Conservation (phyloP, 495 filamentous ascomycete genomes). For the Penicillium pulvis region DNA sequence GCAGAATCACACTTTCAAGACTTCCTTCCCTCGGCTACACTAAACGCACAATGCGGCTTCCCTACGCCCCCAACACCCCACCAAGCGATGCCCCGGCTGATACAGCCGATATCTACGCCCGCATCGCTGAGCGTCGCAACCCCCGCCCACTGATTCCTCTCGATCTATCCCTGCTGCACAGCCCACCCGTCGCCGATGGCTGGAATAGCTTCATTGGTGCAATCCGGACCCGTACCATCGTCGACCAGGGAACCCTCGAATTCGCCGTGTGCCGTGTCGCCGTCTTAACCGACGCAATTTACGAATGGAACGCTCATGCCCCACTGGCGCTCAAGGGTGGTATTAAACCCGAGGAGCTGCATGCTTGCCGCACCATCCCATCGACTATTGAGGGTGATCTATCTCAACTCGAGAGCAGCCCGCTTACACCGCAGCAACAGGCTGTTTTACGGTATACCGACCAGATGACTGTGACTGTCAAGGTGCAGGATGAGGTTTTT, state of each 20-base stretch:
- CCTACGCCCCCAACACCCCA: slow-evolving; percentile 61
- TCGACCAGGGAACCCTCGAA: slow-evolving; percentile 58
- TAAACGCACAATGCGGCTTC: slow-evolving; percentile 60
- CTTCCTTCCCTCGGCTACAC: background rate
- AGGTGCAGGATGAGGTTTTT: slow-evolving; percentile 64
- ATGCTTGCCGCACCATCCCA: slow-evolving; percentile 43
- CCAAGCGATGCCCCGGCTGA: slow-evolving; percentile 32
- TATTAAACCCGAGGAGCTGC: slow-evolving; percentile 44
- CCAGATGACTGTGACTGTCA: slow-evolving; percentile 46
- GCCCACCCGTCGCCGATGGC: slow-evolving; percentile 68
- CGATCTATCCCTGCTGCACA: slow-evolving; percentile 71
- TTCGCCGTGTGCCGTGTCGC: slow-evolving; percentile 61
- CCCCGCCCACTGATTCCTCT: slow-evolving; percentile 65
- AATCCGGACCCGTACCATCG: slow-evolving; percentile 63
- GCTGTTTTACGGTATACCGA: slow-evolving; percentile 59
- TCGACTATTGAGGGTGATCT: slow-evolving; percentile 34
- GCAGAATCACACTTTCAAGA: slow-evolving; percentile 3
- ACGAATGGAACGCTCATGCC: slow-evolving; percentile 79
- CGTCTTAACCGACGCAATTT: slow-evolving; percentile 69
- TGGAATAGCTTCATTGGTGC: slow-evolving; percentile 78
- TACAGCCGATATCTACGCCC: slow-evolving; percentile 54
- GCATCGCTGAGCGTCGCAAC: slow-evolving; percentile 62
- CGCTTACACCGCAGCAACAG: slow-evolving; percentile 61
- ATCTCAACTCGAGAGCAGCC: slow-evolving; percentile 29
- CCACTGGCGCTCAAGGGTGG: slow-evolving; percentile 58